These are phyloP conservation scores for Boletus sp. DNA, from an alignment of 768 basidiomycete genomes.

Conservation along the genomic window DNA sequence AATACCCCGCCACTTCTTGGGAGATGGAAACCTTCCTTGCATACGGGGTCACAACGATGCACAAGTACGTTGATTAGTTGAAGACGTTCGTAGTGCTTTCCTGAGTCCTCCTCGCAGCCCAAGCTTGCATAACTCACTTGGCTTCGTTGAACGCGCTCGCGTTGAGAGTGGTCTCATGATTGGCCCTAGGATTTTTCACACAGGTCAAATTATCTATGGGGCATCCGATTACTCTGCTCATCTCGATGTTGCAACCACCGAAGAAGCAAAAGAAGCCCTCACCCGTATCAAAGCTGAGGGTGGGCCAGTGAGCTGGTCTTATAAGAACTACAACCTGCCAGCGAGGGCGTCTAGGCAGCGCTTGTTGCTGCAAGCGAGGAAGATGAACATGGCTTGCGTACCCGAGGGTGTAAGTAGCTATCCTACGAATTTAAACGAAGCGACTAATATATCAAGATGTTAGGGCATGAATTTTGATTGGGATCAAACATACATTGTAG, in stretches of 20 bases:
- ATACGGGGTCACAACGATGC: conserved; percentile 72
- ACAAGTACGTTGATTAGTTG: conserved; percentile 49
- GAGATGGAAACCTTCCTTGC: conserved; percentile 73
- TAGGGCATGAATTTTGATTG: conserved; percentile 76
- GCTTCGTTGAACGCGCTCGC: conserved; percentile 63
- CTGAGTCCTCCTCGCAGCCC: conserved; percentile 41
- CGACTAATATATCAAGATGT: background rate
- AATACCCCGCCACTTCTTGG: conserved; percentile 66
- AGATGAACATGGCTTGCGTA: conserved; percentile 66
- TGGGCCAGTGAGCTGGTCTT: conserved; percentile 65
- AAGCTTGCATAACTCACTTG: conserved; percentile 57
- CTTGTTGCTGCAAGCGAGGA: conserved; percentile 55
- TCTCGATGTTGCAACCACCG: conserved; percentile 59
- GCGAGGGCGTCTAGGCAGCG: conserved; percentile 67
- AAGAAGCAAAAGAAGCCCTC: conserved; percentile 63
- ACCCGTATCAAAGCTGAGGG: conserved; percentile 69
- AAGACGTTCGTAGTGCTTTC: background rate
- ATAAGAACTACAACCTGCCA: conserved; percentile 76
- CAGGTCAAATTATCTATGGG: conserved; percentile 54
- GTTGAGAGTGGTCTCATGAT: conserved; percentile 65
- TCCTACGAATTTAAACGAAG: background rate
- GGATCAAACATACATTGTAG: conserved; percentile 77
- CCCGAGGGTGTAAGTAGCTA: conserved; percentile 57
- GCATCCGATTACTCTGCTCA: conserved; percentile 51
- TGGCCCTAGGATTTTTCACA: conserved; percentile 71